phyloP scores from a whole-genome alignment of 371 early-diverging fungal species.

The Apophysomyces sp. region DNA sequence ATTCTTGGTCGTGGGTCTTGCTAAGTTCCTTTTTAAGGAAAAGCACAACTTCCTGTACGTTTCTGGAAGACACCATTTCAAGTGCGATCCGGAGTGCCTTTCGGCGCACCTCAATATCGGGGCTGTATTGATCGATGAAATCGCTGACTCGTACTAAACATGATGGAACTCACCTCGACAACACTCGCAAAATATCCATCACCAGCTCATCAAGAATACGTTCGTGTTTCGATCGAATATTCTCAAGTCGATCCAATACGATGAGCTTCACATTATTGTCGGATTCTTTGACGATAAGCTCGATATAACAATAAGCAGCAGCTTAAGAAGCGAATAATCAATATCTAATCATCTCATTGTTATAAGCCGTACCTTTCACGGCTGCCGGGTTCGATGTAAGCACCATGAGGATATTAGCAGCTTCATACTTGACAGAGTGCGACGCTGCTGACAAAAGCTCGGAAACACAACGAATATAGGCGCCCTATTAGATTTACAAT shows the following conservation, averaged over 20 bases:
- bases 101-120: slow-evolving; percentile 94
- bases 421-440: slow-evolving; percentile 95
- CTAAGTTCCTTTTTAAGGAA: slow-evolving; percentile 92
- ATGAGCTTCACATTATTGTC: slow-evolving; percentile 98
- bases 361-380: slow-evolving; percentile 68
- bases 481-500: slow-evolving; percentile 48
- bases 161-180: slow-evolving; percentile 56
- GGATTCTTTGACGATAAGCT: slow-evolving; percentile 87
- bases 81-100: slow-evolving; percentile 86
- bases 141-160: background rate
- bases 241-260: slow-evolving; percentile 88
- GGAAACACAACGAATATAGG: slow-evolving; percentile 87
- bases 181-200: slow-evolving; percentile 91
- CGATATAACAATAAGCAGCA: slow-evolving; percentile 88
- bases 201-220: slow-evolving; percentile 86
- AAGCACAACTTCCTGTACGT: slow-evolving; percentile 89
- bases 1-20: slow-evolving; percentile 87
- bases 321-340: slow-evolving; percentile 41
- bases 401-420: slow-evolving; percentile 87
- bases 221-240: slow-evolving; percentile 83
- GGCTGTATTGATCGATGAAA: slow-evolving; percentile 47
- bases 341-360: background rate
- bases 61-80: slow-evolving; percentile 87
- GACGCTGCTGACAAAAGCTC: slow-evolving; percentile 79
- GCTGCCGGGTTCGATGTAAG: slow-evolving; percentile 88